These are phyloP conservation scores for Candida labiduridarum DNA, from an alignment of 1,139 yeast genomes.

Conservation along the genomic window DNA sequence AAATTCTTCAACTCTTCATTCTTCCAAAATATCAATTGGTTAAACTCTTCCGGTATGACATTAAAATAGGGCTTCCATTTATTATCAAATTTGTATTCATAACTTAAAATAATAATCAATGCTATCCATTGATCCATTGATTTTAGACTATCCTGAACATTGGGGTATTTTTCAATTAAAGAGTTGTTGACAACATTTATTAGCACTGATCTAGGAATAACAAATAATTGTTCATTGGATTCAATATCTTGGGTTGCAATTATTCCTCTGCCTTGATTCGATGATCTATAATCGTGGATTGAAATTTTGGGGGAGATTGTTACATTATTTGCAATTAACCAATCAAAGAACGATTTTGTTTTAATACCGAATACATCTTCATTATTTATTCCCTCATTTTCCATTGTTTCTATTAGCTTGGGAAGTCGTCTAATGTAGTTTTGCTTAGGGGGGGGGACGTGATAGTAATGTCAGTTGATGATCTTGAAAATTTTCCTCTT, in stretches of 20 bases:
- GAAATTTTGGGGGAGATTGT: slow-evolving; percentile 56
- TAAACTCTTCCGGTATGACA: slow-evolving; percentile 66
- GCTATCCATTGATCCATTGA: slow-evolving; percentile 75
- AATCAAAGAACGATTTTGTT: slow-evolving; percentile 47
- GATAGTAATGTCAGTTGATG: no score
- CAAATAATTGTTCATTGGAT: slow-evolving; percentile 63
- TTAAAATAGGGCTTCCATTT: slow-evolving; percentile 72
- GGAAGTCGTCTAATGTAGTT: background rate
- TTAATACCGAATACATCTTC: slow-evolving; percentile 8
- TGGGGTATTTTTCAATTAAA: slow-evolving; percentile 37
- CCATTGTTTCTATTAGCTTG: background rate
- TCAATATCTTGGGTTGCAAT: slow-evolving; percentile 63
- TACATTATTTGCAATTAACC: slow-evolving; percentile 55
- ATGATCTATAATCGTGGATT: slow-evolving; percentile 59
- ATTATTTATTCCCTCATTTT: background rate
- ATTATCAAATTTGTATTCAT: slow-evolving; percentile 49
- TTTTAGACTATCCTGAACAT: slow-evolving; percentile 34
- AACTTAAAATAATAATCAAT: slow-evolving; percentile 65
- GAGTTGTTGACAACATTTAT: slow-evolving; percentile 62
- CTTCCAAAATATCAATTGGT: slow-evolving; percentile 81
- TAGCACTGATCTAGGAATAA: slow-evolving; percentile 62
- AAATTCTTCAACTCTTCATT: slow-evolving; percentile 53
- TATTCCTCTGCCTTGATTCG: slow-evolving; percentile 77
- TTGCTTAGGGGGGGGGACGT: background rate
- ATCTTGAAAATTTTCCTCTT: no score